Conservation (phyloP, 805 yeast species). For the Saturnispora mendoncae region DNA sequence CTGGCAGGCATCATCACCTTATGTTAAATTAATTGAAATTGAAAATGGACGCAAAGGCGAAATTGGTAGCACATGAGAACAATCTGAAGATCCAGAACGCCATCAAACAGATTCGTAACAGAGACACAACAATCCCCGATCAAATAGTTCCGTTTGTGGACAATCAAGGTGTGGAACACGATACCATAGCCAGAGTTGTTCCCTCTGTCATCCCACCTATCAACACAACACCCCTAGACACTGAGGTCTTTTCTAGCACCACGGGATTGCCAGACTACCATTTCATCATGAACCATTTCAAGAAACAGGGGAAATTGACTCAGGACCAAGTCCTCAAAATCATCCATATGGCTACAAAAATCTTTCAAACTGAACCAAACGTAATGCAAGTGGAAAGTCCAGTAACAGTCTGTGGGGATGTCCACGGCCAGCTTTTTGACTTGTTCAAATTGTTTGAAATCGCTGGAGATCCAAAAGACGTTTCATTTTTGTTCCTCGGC, state of each 20-base stretch:
- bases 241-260: conserved; percentile 48
- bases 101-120: conserved; percentile 19
- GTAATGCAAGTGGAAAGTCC: conserved; percentile 81
- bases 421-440: conserved; percentile 95
- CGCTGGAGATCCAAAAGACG: conserved; percentile 75
- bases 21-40: too few species aligned
- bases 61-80: conserved; percentile 31
- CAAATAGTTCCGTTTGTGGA: conserved; percentile 34
- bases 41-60: conserved; percentile 14
- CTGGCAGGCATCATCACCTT: too few species aligned
- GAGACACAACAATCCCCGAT: conserved; percentile 10
- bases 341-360: conserved; percentile 51
- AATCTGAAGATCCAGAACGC: conserved; percentile 45
- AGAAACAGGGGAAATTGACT: conserved; percentile 69
- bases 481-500: conserved; percentile 78
- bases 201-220: conserved; percentile 60
- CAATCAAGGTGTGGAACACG: conserved; percentile 48
- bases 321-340: conserved; percentile 65
- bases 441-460: conserved; percentile 85
- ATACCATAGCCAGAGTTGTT: conserved; percentile 52
- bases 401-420: conserved; percentile 91
- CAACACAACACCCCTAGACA: conserved; percentile 52
- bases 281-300: conserved; percentile 66
- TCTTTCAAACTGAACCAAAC: conserved; percentile 67
- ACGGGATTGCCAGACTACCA: conserved; percentile 65